Base-by-base conservation (phyloP, 2,329 filamentous ascomycete species). In the Aquanectria penicillioides region DNA sequence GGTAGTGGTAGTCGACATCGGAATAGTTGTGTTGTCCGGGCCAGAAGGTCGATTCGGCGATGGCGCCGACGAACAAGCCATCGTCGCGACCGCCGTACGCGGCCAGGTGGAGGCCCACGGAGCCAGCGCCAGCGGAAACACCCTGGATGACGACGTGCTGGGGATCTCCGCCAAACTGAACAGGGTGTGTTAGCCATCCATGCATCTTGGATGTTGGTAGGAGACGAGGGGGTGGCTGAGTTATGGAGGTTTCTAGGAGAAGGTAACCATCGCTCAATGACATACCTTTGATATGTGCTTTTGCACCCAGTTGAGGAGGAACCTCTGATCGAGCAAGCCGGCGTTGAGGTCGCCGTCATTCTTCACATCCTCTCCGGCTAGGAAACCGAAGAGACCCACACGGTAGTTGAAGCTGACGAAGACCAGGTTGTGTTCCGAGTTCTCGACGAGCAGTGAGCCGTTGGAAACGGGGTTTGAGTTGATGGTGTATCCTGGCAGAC, bases 341-440 rank as follows among this genome's bases (percentile, higher is more conserved):
- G 77, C 85, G 67, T 91, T 91, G 8, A 89, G 77, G 44, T 82
- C 79, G 1, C 87, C 87, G 62, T 86, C 75, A 5, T 75, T 69
- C 31, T 80, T 79, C 9, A 90, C 78, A 25, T 81, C 76, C 33
- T 86, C 80, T 41, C 86, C 82, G 0, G 86, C 82, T 1, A 91
- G 77, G 64, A 90, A 91, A 0, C 88, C 88, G 65, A 84, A 84
- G 0, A 85, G 74, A 0, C 86, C 86, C 6, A 90, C 83, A 6
- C 88, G 81, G 67, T 89, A 89, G 72, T 87, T 86, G 70, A 88
- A 87, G 65, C 83, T 84, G 44, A 88, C 84, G 51, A 85, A 79
- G 12, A 89, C 74, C 43, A 88, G 75, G 59, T 76, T 78, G 22
- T 75, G 65, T 12, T 71, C 75, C 0, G 83, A 84, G 61, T 70